These are phyloP conservation scores for Thraustochytrium sp. DNA, from an alignment of 352 stramenopile species.

Conservation along the genomic window DNA sequence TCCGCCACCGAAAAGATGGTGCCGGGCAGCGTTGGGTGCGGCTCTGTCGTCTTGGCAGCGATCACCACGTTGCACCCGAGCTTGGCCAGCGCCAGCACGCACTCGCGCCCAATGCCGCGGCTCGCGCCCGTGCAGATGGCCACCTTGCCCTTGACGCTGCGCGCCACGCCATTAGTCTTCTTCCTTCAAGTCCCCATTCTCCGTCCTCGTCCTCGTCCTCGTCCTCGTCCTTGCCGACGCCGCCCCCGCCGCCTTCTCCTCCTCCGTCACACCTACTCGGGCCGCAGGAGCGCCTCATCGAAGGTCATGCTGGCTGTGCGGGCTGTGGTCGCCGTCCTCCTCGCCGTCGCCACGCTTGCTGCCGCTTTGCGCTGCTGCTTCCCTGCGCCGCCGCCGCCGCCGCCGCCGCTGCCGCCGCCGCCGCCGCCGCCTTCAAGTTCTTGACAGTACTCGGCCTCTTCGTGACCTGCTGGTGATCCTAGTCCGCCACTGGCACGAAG, in stretches of 20 bases:
- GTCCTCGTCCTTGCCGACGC: not conserved
- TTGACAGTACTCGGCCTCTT: no score
- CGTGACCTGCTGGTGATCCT: no score
- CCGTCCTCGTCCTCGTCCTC: not conserved
- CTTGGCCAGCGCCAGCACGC: conserved; percentile 24
- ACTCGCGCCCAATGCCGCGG: conserved; percentile 39
- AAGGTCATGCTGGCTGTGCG: not conserved
- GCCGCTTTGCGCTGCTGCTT: no score
- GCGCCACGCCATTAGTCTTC: not conserved
- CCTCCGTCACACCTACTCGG: not conserved
- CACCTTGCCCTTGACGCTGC: conserved; percentile 30
- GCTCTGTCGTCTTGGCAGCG: not conserved
- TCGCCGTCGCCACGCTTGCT: no score
- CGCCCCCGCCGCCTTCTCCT: no score
- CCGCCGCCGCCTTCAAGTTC: no score
- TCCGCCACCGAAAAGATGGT: conserved; percentile 40
- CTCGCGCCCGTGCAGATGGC: conserved; percentile 40
- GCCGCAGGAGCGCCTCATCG: not conserved
- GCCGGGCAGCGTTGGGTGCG: conserved; percentile 28
- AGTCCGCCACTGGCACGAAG: no score
- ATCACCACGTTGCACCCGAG: conserved; percentile 39
- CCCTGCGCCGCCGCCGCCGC: no score
- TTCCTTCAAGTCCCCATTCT: not conserved
- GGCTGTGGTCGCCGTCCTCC: no score
- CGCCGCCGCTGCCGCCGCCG: no score